These are phyloP conservation scores for Suhomyces sp. DNA, from an alignment of 805 yeast genomes.

Conservation along the genomic window DNA sequence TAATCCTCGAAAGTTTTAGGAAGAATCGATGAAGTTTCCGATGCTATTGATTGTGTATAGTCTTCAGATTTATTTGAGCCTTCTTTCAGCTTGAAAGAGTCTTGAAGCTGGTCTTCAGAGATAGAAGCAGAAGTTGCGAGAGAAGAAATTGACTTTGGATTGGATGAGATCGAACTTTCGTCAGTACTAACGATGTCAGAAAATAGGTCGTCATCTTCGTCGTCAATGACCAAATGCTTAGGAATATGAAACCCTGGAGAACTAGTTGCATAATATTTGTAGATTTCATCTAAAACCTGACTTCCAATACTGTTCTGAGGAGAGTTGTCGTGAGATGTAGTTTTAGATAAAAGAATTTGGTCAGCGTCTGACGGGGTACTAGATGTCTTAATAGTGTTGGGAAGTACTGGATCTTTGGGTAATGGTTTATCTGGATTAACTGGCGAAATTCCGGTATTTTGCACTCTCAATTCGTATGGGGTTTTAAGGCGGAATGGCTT, in stretches of 20 bases:
- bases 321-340: no score
- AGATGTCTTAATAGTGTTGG: no score
- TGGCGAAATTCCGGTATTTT: no score
- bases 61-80: neutral
- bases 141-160: neutral
- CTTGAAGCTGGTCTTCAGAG: neutral
- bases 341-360: no score
- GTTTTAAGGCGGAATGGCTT: no score
- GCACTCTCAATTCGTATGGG: no score
- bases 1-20: conserved; percentile 3
- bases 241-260: conserved; percentile 5
- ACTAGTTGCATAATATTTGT: neutral
- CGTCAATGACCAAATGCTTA: conserved; percentile 9
- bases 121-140: neutral
- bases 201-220: conserved; percentile 16
- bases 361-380: no score
- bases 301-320: conserved; percentile 1
- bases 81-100: neutral
- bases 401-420: no score
- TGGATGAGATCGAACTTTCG: neutral
- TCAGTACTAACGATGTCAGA: conserved; percentile 11
- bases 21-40: conserved; percentile 4
- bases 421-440: no score
- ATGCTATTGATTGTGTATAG: neutral
- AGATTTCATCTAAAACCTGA: conserved; percentile 4